A percentile compares a stretch with the other conserved stretches of the same genome.
These are phyloP conservation scores for Ajuga chamaepitys DNA, from an alignment of 257 asterid genomes.

Conservation along the genomic window DNA sequence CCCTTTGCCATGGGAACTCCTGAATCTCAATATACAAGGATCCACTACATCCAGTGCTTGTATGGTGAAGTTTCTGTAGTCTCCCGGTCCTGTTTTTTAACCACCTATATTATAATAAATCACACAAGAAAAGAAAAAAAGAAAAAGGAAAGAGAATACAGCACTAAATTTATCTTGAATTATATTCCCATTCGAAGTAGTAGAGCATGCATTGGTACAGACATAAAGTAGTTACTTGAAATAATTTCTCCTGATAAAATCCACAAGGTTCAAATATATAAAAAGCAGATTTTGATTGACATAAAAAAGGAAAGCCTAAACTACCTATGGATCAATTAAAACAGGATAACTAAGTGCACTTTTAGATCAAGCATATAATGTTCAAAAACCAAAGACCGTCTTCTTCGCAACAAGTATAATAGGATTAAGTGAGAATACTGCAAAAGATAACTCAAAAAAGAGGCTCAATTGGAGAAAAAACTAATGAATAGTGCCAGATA, in stretches of 20 bases:
- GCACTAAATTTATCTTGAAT: background rate
- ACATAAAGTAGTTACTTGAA: background rate
- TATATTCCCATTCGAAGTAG: background rate
- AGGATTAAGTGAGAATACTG: no score
- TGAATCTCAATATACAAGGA: conserved; percentile 26
- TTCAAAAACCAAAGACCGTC: background rate
- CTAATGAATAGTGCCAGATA: background rate
- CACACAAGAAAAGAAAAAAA: background rate
- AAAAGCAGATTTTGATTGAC: background rate
- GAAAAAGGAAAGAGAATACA: background rate
- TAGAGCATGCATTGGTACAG: background rate
- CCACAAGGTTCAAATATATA: background rate
- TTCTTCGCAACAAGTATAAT: no score
- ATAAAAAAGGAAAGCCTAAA: background rate
- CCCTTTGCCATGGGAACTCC: conserved; percentile 10
- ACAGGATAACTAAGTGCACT: background rate
- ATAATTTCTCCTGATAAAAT: background rate
- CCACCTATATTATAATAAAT: background rate
- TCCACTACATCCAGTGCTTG: conserved; percentile 23
- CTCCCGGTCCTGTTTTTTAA: conserved; percentile 39
- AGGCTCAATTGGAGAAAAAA: background rate
- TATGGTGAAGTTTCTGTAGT: conserved; percentile 28
- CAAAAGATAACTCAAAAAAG: background rate
- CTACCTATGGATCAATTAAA: background rate
- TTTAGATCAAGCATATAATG: background rate